phyloP scores from a whole-genome alignment of 352 stramenopile species.

The Globisporangium spiculum region DNA sequence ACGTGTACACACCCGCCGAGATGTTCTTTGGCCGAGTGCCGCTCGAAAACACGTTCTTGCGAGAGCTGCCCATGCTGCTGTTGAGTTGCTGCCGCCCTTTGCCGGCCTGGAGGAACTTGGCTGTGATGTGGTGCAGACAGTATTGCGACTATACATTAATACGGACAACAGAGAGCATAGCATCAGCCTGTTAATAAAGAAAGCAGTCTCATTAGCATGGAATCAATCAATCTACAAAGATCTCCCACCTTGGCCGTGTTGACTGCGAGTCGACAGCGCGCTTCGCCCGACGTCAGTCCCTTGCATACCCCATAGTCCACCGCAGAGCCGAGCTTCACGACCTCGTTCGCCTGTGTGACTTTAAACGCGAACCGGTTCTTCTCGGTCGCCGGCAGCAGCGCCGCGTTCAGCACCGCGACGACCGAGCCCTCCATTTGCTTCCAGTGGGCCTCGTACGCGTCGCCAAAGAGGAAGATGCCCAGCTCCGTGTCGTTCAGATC shows the following conservation, averaged over 20 bases:
- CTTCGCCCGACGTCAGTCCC: slow-evolving; percentile 51
- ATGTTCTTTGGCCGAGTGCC: slow-evolving; percentile 68
- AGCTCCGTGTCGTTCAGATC: slow-evolving; percentile 67
- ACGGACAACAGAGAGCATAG: neutral
- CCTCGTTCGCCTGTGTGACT: slow-evolving; percentile 43
- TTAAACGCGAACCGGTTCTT: slow-evolving; percentile 83
- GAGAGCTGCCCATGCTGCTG: slow-evolving; percentile 58
- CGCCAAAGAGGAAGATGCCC: slow-evolving; percentile 72
- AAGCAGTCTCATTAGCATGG: neutral
- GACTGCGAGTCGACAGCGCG: slow-evolving; percentile 63
- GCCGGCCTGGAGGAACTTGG: slow-evolving; percentile 68
- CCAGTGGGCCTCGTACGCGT: slow-evolving; percentile 73
- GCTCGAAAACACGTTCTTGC: slow-evolving; percentile 58
- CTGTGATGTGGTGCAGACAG: slow-evolving; percentile 75
- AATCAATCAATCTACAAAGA: neutral
- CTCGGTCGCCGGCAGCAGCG: slow-evolving; percentile 58
- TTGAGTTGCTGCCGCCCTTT: slow-evolving; percentile 76
- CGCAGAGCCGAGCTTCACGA: slow-evolving; percentile 59
- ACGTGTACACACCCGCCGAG: slow-evolving; percentile 73
- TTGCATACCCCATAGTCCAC: slow-evolving; percentile 83
- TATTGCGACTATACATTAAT: slow-evolving; percentile 46
- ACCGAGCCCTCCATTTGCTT: slow-evolving; percentile 54
- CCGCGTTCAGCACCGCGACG: slow-evolving; percentile 69
- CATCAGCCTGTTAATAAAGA: too few relatives aligned
- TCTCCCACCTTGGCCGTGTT: slow-evolving; percentile 66